Conservation (phyloP, 257 asterid species). For the Jaltomata sinuosa region DNA sequence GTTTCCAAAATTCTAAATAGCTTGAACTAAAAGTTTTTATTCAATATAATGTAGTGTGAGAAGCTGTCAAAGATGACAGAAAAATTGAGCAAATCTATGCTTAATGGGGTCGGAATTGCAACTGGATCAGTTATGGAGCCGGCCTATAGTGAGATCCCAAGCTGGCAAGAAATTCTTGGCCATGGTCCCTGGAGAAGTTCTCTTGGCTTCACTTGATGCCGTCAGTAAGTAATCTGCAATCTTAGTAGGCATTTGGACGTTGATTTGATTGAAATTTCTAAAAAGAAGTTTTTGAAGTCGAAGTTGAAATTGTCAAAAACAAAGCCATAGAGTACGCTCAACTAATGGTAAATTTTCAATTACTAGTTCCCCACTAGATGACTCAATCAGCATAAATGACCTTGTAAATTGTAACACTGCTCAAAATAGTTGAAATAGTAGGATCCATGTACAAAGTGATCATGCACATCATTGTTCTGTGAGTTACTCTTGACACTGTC, state of each 20-base stretch:
- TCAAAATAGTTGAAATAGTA: background rate
- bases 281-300: background rate
- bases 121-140: slow-evolving; percentile 39
- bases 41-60: slow-evolving; percentile 32
- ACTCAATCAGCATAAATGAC: background rate
- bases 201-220: slow-evolving; percentile 73
- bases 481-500: no score
- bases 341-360: background rate
- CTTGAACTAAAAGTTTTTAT: background rate
- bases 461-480: background rate
- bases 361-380: background rate
- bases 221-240: slow-evolving; percentile 35
- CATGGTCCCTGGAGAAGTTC: slow-evolving; percentile 66
- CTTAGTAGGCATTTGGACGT: background rate
- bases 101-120: slow-evolving; percentile 51
- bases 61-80: slow-evolving; percentile 64
- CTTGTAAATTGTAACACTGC: background rate
- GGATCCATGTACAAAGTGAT: background rate
- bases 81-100: slow-evolving; percentile 62
- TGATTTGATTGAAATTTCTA: background rate
- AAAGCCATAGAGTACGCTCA: background rate
- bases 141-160: slow-evolving; percentile 46
- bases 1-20: background rate
- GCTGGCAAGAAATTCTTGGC: slow-evolving; percentile 54
- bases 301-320: background rate